A percentile compares a stretch with the other conserved stretches of the same genome.
Evolutionary conservation across 164 flowering plant species (phyloP).

Genomic region (Berberis thunbergii): DNA sequence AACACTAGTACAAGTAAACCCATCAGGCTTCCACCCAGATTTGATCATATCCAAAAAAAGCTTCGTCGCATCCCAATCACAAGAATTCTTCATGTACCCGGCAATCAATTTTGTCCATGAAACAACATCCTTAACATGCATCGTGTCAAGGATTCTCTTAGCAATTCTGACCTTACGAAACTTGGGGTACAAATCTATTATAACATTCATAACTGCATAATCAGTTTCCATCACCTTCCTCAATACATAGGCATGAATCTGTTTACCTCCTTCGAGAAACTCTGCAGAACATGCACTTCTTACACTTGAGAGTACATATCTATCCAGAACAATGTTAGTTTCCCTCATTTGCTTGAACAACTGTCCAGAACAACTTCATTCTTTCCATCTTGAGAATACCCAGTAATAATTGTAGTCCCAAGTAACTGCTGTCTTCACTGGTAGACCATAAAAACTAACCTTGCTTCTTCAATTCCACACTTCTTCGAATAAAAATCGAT

Average conservation of each 20-base stretch:
- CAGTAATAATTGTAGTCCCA: slow-evolving; percentile 62
- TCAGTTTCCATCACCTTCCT: slow-evolving; percentile 44
- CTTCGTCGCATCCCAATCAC: slow-evolving; percentile 42
- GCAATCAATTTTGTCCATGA: slow-evolving; percentile 79
- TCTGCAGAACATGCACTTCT: slow-evolving; percentile 50
- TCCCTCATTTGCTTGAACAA: slow-evolving; percentile 40
- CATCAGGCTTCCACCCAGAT: slow-evolving; percentile 47
- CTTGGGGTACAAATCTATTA: slow-evolving; percentile 52
- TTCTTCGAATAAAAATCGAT: slow-evolving; percentile 47
- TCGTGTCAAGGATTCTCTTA: slow-evolving; percentile 36
- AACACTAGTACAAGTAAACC: slow-evolving; percentile 54
- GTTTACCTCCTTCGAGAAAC: slow-evolving; percentile 53
- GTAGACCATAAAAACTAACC: slow-evolving; percentile 35
- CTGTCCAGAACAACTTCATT: slow-evolving; percentile 33
- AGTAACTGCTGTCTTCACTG: slow-evolving; percentile 39
- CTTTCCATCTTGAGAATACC: slow-evolving; percentile 40
- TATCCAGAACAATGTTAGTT: slow-evolving; percentile 34
- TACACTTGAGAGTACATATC: slow-evolving; percentile 48
- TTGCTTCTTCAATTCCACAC: slow-evolving; percentile 37
- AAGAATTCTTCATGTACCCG: slow-evolving; percentile 65
- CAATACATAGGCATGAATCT: slow-evolving; percentile 50
- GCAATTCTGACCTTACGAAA: slow-evolving; percentile 33
- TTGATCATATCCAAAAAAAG: slow-evolving; percentile 41
- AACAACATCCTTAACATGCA: slow-evolving; percentile 37
- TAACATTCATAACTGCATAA: slow-evolving; percentile 44